Evolutionary conservation across 2,329 filamentous ascomycete species (phyloP), one percentile per base, ranked within the genome.

Genomic region (Trichoderma brevicompactum): DNA sequence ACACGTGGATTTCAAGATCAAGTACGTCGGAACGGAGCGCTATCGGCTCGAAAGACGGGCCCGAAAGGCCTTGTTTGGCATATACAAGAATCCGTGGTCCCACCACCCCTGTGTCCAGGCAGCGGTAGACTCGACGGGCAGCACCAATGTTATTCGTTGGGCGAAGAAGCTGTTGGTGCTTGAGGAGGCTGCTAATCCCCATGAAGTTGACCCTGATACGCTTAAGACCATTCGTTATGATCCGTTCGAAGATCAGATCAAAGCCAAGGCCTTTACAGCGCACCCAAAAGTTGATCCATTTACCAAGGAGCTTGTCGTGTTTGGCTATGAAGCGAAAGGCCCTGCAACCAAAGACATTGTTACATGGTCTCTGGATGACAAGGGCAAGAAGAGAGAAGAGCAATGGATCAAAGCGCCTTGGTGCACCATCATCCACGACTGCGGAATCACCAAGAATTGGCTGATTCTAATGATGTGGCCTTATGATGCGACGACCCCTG

Each of bases 381-480:
- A 49, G 46, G 46, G 46, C 7, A 23, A 49, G 19, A 49, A 49
- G 23, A 49, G 19, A 28, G 46, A 49, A 23, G 46, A 49, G 46
- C 46, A 13, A 49, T 49, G 46, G 46, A 49, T 49, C 12, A 23
- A 49, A 49, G 46, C 46, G 10, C 46, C 46, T 49, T 49, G 46
- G 46, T 23, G 19, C 13, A 49, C 46, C 7, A 49, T 49, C 17
- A 28, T 49, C 12, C 46, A 49, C 15, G 46, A 49, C 23, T 49
- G 46, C 23, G 46, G 46, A 10, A 49, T 49, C 46, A 49, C 46
- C 46, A 13, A 49, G 46, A 49, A 49, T 17, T 49, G 46, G 46
- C 46, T 49, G 19, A 49, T 49, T 13, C 46, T 49, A 28, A 49
- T 49, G 46, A 49, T 49, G 46, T 49, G 46, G 46, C 46, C 46